These are phyloP conservation scores for Gossypium ekmanianum DNA, from an alignment of 345 rosid species.

Conservation along the genomic window DNA sequence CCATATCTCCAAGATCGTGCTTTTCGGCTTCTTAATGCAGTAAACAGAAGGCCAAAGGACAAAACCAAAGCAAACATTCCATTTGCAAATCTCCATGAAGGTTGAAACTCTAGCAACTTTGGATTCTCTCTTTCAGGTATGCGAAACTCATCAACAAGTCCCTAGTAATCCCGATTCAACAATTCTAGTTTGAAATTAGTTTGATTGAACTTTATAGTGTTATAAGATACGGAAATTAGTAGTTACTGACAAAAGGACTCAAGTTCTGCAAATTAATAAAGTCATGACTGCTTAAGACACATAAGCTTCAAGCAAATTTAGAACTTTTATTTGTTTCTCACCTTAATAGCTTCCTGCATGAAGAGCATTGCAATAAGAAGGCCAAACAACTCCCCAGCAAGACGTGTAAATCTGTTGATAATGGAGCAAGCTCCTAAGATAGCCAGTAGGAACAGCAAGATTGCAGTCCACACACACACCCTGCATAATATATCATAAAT, in stretches of 20 bases:
- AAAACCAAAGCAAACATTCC: conserved; percentile 89
- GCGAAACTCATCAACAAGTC: conserved; percentile 81
- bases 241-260: not conserved
- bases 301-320: not conserved
- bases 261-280: conserved; percentile 5
- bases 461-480: conserved; percentile 95
- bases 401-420: conserved; percentile 86
- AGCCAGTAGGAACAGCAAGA: conserved; percentile 80
- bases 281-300: not conserved
- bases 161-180: conserved; percentile 35
- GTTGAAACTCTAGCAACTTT: conserved; percentile 51
- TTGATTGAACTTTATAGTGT: not conserved
- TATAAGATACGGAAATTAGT: not conserved
- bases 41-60: conserved; percentile 72
- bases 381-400: conserved; percentile 93
- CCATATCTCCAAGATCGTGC: conserved; percentile 93
- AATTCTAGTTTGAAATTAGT: conserved; percentile 15
- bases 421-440: conserved; percentile 87
- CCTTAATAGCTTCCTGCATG: conserved; percentile 91
- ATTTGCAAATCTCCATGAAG: conserved; percentile 88
- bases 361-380: conserved; percentile 91
- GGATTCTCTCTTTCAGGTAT: conserved; percentile 72
- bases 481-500: conserved; percentile 31
- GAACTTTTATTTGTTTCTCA: conserved; percentile 22
- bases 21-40: conserved; percentile 71